Evolutionary conservation across 805 yeast genomes (phyloP).

Genomic region (Metschnikowia noctiluminum): DNA sequence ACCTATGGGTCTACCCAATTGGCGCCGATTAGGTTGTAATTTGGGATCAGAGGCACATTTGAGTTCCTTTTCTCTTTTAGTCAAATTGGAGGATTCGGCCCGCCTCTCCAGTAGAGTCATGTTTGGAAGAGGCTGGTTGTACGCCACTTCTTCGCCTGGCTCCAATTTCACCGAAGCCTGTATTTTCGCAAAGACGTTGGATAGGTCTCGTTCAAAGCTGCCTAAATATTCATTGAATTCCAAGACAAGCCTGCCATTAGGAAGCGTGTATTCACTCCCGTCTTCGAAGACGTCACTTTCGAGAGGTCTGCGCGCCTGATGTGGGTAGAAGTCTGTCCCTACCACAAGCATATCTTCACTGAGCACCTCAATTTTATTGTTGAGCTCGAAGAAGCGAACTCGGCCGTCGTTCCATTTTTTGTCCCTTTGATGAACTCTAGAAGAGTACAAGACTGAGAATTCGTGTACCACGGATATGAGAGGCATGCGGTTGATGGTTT

Average conservation of each 20-base stretch:
- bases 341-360: conserved; percentile 35
- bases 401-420: conserved; percentile 54
- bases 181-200: conserved; percentile 16
- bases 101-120: no score
- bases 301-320: conserved; percentile 18
- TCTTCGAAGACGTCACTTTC: conserved; percentile 17
- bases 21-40: background rate
- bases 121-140: no score
- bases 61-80: no score
- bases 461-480: conserved; percentile 42
- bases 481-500: conserved; percentile 8
- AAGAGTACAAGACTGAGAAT: conserved; percentile 45
- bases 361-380: conserved; percentile 44
- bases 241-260: conserved; percentile 26
- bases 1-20: conserved; percentile 3
- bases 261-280: conserved; percentile 24
- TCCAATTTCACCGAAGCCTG: background rate
- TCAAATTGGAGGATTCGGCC: no score
- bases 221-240: conserved; percentile 31
- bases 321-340: conserved; percentile 32
- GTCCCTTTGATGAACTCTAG: conserved; percentile 42
- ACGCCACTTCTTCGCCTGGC: background rate
- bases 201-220: conserved; percentile 37
- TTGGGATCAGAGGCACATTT: background rate
- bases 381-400: conserved; percentile 44